Evolutionary conservation across 441 rosid species (phyloP), one percentile per base, ranked within the genome.

Genomic region (Manihot esculenta): DNA sequence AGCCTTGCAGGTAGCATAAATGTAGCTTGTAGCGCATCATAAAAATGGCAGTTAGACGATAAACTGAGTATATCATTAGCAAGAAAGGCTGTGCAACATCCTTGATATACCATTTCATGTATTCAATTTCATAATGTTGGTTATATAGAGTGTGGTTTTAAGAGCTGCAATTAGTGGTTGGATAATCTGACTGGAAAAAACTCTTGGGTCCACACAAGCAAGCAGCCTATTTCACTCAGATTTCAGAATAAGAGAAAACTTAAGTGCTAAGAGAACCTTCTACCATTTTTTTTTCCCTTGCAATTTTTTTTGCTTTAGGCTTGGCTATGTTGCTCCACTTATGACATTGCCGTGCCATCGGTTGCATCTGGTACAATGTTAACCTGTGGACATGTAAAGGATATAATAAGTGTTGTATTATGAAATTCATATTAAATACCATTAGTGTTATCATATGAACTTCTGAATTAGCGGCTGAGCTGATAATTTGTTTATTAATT

Each of bases 1-100:
- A 80, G 74, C 84, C 56, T 70, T 87, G 86, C 91, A 83, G 72
- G 45, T 87, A 69, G 93, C 87, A 5, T 88, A 77, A 84, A 23
- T 38, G 70, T 47, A 54, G 66, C 47, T 59, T 38, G 54, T 30
- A 14, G 64, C 17, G 49, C n/a, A 70, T 10, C n/a, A 27, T n/a
- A 48, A 66, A 45, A 50, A 35, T 62, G 45, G 57, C 48, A 9
- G 20, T 63, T 58, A 55, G 48, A 47, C 58, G 47, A 18, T 70
- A 41, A 42, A 35, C 33, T 4, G n/a, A 21, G 24, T 65, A 66
- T 61, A 68, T 68, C 66, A 61, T 53, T 18, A 51, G 57, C 58
- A 23, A 1, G 57, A 45, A 1, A 61, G 49, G 64, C 3, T 60
- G 7, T 33, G 24, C 10, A 59, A 24, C 63, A 42, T 51, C 11